phyloP scores from a whole-genome alignment of 345 rosid species.

The Luvunga scandens region DNA sequence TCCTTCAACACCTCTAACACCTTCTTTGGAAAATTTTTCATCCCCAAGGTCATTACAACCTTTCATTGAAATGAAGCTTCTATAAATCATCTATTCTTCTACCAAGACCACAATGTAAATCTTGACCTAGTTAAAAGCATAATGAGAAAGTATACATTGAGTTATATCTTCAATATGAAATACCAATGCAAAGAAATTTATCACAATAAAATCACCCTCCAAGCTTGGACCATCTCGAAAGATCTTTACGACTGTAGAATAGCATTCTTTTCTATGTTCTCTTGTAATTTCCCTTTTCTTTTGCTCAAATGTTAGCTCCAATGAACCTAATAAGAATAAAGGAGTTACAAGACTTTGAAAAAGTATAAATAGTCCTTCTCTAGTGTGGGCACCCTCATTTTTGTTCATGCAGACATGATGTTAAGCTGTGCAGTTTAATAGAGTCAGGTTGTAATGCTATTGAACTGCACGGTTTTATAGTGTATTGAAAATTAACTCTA shows the following conservation, averaged over 20 bases:
- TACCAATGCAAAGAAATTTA: conserved; percentile 93
- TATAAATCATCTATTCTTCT: not conserved
- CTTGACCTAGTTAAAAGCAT: conserved; percentile 1
- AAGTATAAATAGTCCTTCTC: not conserved
- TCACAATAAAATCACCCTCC: conserved; percentile 66
- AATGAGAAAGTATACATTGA: not conserved
- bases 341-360: not conserved
- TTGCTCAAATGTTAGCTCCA: conserved; percentile 26
- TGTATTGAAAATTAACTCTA: no score
- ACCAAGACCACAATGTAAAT: not conserved
- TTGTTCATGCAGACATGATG: no score
- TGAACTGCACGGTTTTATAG: no score
- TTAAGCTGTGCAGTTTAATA: no score
- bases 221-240: conserved; percentile 48
- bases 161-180: not conserved
- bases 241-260: conserved; percentile 43
- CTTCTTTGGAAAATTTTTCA: not conserved
- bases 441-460: no score
- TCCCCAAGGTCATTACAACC: not conserved
- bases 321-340: conserved; percentile 29
- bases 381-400: no score
- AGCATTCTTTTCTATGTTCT: conserved; percentile 69
- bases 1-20: not conserved
- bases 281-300: conserved; percentile 39
- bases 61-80: not conserved